phyloP scores from a whole-genome alignment of 2,329 filamentous ascomycete species.

The Fusarium globosum region DNA sequence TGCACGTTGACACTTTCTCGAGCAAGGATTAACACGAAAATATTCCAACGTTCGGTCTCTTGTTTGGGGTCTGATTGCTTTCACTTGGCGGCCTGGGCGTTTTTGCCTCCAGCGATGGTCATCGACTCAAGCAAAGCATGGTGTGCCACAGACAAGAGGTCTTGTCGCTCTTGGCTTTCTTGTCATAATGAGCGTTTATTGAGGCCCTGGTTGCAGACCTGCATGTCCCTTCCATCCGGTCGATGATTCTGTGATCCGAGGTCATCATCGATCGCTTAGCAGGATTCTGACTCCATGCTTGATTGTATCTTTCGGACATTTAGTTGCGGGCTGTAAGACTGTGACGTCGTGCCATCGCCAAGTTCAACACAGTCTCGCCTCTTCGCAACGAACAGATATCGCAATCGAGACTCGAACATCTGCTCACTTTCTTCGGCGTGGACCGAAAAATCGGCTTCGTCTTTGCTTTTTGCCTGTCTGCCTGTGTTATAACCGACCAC shows the following conservation, averaged over 20 bases:
- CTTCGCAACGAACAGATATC: not conserved
- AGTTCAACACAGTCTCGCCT: not conserved
- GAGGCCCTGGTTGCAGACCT: not conserved
- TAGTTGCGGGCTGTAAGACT: not conserved
- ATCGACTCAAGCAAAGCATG: conserved; percentile 14
- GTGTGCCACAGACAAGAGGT: conserved; percentile 17
- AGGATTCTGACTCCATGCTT: not conserved
- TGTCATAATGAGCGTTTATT: conserved; percentile 20
- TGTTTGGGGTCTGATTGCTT: not conserved
- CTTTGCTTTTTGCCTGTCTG: not conserved
- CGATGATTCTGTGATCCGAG: conserved; percentile 20
- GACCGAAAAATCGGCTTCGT: conserved; percentile 8
- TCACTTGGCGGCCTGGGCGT: conserved; percentile 33
- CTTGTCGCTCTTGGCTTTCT: conserved; percentile 24
- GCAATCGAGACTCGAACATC: not conserved
- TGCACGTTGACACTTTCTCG: not conserved
- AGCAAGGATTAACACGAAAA: conserved; percentile 19
- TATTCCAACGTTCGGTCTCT: conserved; percentile 1
- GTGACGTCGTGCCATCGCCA: conserved; percentile 11
- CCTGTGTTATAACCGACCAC: not conserved
- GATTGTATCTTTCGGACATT: not conserved
- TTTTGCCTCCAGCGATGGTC: conserved; percentile 15
- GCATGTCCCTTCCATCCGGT: conserved; percentile 25
- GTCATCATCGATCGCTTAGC: conserved; percentile 21
- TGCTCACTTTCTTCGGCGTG: conserved; percentile 1